Evolutionary conservation across 108 stramenopile species (phyloP).

Genomic region (Cylindrotheca fusiformis): DNA sequence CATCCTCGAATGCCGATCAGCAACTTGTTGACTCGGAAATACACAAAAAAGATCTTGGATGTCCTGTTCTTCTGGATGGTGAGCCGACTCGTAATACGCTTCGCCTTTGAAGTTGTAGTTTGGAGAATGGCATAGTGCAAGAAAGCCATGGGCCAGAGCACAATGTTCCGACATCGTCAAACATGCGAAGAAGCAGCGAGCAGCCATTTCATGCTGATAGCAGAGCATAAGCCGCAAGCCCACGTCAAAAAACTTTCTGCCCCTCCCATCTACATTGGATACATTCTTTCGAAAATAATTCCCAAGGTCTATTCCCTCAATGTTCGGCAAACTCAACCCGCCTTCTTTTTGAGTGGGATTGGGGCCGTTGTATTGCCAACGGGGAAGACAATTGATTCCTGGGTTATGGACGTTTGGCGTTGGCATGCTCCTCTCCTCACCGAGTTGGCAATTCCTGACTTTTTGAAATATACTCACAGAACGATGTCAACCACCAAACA

Average conservation of each 20-base stretch:
- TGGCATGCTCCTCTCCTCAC: no score
- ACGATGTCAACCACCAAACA: no score
- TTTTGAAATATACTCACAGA: no score
- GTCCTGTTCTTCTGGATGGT: conserved; percentile 55
- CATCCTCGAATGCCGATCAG: conserved; percentile 61
- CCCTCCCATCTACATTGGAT: conserved; percentile 57
- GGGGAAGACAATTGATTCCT: neutral
- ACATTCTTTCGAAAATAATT: conserved; percentile 58
- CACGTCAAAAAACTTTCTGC: conserved; percentile 66
- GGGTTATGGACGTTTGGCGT: no score
- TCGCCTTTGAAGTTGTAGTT: conserved; percentile 89
- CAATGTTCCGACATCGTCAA: conserved; percentile 60
- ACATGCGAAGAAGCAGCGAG: conserved; percentile 66
- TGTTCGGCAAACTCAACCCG: conserved; percentile 9
- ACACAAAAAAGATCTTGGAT: conserved; percentile 44
- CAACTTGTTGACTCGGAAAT: conserved; percentile 80
- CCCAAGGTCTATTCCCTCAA: conserved; percentile 48
- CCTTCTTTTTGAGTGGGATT: neutral
- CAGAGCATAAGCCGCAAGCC: conserved; percentile 65
- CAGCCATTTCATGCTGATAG: conserved; percentile 82
- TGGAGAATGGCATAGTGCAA: conserved; percentile 79
- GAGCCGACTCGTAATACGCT: conserved; percentile 78
- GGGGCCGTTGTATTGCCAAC: neutral
- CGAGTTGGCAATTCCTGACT: no score
- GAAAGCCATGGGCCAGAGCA: conserved; percentile 76